These are phyloP conservation scores for Aquilaria sinensis DNA, from an alignment of 345 rosid species.

Conservation along the genomic window DNA sequence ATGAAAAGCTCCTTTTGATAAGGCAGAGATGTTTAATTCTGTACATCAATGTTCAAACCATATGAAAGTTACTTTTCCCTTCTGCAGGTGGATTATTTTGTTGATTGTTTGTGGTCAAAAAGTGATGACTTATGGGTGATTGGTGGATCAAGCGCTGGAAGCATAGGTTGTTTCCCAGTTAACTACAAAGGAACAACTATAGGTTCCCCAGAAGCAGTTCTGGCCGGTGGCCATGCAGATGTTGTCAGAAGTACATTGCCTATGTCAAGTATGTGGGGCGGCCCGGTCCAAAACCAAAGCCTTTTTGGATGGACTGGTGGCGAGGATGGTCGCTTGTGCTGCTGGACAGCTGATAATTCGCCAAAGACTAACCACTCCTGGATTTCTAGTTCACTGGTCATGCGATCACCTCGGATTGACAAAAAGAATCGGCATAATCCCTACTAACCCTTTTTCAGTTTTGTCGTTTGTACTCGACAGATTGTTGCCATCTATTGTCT, in stretches of 20 bases:
- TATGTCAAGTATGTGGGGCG: slow-evolving; percentile 35
- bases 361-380: slow-evolving; percentile 46
- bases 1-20: too few species aligned
- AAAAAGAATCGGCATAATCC: slow-evolving; percentile 57
- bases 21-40: too few species aligned
- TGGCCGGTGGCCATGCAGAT: slow-evolving; percentile 75
- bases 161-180: slow-evolving; percentile 79
- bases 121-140: slow-evolving; percentile 78
- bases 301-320: slow-evolving; percentile 94
- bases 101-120: slow-evolving; percentile 69
- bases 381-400: slow-evolving; percentile 56
- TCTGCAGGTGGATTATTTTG: slow-evolving; percentile 87
- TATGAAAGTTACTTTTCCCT: background rate
- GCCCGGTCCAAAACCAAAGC: slow-evolving; percentile 32
- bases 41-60: too few species aligned
- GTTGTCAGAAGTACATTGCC: slow-evolving; percentile 74
- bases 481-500: too few species aligned
- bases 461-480: too few species aligned
- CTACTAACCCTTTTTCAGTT: slow-evolving; percentile 21
- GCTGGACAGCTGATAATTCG: slow-evolving; percentile 72
- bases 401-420: slow-evolving; percentile 31
- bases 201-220: slow-evolving; percentile 68
- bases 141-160: slow-evolving; percentile 79
- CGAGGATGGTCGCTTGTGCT: slow-evolving; percentile 89
- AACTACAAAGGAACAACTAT: slow-evolving; percentile 37